A percentile compares a stretch with the other conserved stretches of the same genome.
Evolutionary conservation across 768 basidiomycete genomes (phyloP).

Genomic region (Mycena chlorophos): DNA sequence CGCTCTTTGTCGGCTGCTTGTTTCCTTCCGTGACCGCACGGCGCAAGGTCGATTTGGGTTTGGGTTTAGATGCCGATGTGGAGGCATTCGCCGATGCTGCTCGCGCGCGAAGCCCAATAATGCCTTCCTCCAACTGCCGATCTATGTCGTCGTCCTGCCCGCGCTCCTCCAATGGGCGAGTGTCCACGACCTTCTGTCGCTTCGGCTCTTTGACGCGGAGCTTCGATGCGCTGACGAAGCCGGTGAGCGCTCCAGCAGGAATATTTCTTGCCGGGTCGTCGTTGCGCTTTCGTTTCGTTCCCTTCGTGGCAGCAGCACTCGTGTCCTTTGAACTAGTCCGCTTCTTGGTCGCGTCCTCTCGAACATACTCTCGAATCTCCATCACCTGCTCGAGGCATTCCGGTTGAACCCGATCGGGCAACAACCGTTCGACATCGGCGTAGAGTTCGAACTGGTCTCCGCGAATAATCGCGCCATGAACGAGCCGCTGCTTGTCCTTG

Average conservation of each 20-base stretch:
- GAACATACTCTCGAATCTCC: conserved; percentile 75
- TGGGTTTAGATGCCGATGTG: conserved; percentile 29
- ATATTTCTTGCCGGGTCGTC: conserved; percentile 70
- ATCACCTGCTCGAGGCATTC: conserved; percentile 77
- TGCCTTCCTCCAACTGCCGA: conserved; percentile 60
- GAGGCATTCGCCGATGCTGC: conserved; percentile 46
- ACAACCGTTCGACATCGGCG: conserved; percentile 83
- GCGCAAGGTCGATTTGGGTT: conserved; percentile 40
- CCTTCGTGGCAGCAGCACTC: conserved; percentile 29
- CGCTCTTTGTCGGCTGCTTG: conserved; percentile 30
- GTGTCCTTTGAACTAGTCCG: conserved; percentile 33
- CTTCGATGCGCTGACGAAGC: conserved; percentile 70
- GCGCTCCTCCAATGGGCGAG: conserved; percentile 49
- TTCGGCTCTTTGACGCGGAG: conserved; percentile 53
- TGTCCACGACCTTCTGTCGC: conserved; percentile 39
- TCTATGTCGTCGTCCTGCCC: conserved; percentile 71
- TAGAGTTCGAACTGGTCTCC: conserved; percentile 90
- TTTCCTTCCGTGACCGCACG: conserved; percentile 46
- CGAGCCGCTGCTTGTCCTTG: conserved; percentile 79
- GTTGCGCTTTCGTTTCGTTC: conserved; percentile 69
- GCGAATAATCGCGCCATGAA: conserved; percentile 83
- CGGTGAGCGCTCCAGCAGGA: conserved; percentile 66
- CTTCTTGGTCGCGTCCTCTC: conserved; percentile 45
- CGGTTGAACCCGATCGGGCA: conserved; percentile 78
- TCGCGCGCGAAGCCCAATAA: conserved; percentile 47